Evolutionary conservation across 192 early-diverging fungal species (phyloP).

Genomic region (Podila clonocystis): DNA sequence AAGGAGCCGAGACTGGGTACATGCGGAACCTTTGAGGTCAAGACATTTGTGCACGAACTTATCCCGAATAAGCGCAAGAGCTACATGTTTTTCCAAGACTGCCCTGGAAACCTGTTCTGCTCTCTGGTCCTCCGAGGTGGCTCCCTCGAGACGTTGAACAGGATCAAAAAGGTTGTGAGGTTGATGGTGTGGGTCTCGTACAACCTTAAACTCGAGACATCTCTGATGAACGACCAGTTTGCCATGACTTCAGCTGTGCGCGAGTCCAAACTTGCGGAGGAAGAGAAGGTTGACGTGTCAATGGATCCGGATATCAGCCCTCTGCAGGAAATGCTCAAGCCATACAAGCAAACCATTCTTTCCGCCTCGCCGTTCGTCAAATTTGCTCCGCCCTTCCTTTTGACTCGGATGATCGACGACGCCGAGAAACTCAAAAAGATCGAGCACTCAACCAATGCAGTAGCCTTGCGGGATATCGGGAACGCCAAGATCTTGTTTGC

Average conservation of each 20-base stretch:
- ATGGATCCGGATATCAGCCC: conserved; percentile 40
- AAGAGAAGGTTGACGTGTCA: conserved; percentile 25
- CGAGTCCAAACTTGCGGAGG: conserved; percentile 17
- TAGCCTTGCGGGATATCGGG: conserved; percentile 34
- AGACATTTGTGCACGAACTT: conserved; percentile 83
- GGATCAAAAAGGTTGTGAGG: conserved; percentile 85
- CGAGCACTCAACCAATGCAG: conserved; percentile 24
- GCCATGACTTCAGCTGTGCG: conserved; percentile 59
- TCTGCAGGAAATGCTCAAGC: conserved; percentile 56
- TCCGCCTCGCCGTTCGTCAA: conserved; percentile 90
- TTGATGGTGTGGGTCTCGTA: conserved; percentile 89
- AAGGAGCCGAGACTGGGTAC: conserved; percentile 78
- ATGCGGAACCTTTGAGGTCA: conserved; percentile 79
- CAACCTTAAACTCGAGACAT: conserved; percentile 88
- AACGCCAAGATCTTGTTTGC: conserved; percentile 32
- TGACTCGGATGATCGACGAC: conserved; percentile 70
- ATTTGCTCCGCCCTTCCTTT: conserved; percentile 87
- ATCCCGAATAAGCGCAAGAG: conserved; percentile 87
- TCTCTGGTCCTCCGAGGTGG: conserved; percentile 94
- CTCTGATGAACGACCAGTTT: conserved; percentile 81
- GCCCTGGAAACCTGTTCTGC: conserved; percentile 79
- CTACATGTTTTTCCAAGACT: conserved; percentile 91
- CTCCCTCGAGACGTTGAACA: conserved; percentile 65
- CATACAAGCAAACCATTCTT: conserved; percentile 78
- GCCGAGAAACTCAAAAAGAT: conserved; percentile 59